Percentiles rank a stretch among this genome's conserved stretches.
Evolutionary conservation across 208 protist genomes (phyloP).

Genomic region (Trypanosoma conorhini): DNA sequence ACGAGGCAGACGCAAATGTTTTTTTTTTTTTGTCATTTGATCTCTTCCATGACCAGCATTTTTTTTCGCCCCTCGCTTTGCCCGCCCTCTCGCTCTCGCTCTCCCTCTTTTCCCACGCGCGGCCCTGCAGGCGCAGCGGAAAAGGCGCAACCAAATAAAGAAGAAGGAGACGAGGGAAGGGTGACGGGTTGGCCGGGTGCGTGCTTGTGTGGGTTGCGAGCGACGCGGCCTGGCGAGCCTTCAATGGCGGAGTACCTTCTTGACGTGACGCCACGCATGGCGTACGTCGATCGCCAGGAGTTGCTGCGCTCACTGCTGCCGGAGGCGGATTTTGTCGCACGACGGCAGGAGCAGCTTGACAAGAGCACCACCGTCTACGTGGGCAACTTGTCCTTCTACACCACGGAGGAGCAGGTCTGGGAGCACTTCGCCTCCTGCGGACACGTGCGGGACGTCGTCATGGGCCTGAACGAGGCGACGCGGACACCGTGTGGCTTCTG

Average conservation of each 20-base stretch:
- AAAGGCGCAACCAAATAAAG: background rate
- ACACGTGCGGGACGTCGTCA: conserved; percentile 96
- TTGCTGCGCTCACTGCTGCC: conserved; percentile 67
- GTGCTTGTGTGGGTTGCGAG: background rate
- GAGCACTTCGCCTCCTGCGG: conserved; percentile 95
- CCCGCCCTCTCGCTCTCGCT: too few relatives aligned
- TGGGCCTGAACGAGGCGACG: conserved; percentile 96
- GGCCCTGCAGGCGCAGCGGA: background rate
- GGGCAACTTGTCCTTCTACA: conserved; percentile 98
- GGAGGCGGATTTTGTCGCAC: conserved; percentile 62
- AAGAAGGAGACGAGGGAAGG: background rate
- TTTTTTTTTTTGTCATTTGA: conserved; percentile 19
- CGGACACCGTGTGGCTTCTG: conserved; percentile 98
- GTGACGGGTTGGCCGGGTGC: too few relatives aligned
- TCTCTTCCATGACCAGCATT: conserved; percentile 7
- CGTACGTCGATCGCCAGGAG: conserved; percentile 86
- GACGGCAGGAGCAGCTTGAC: conserved; percentile 71
- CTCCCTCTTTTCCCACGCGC: background rate
- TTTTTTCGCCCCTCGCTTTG: too few relatives aligned
- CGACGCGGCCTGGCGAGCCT: background rate
- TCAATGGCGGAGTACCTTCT: conserved; percentile 71
- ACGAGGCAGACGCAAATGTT: background rate
- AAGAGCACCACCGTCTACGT: conserved; percentile 96
- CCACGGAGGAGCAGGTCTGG: conserved; percentile 97
- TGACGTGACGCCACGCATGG: conserved; percentile 60